These are phyloP conservation scores for Glycyrrhiza uralensis DNA, from an alignment of 306 rosid species.

Conservation along the genomic window DNA sequence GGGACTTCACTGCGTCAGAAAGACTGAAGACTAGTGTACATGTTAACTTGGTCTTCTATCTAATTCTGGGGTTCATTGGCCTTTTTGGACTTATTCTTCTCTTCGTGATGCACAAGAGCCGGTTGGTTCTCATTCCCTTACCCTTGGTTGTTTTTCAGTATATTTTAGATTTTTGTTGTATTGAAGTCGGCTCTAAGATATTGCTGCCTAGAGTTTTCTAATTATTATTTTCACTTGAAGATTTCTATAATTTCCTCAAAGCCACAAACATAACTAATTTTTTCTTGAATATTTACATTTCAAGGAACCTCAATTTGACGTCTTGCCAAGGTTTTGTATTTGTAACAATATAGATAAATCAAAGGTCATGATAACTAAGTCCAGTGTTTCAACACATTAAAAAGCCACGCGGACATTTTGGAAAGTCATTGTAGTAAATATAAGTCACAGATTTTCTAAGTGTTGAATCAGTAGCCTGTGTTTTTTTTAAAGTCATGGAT, in stretches of 20 bases:
- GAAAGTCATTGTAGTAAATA: slow-evolving; percentile 4
- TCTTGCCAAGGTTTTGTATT: neutral
- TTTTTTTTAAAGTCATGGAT: neutral
- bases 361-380: neutral
- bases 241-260: slow-evolving; percentile 2
- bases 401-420: neutral
- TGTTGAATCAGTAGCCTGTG: neutral
- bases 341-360: neutral
- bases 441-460: neutral
- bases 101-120: slow-evolving; percentile 49
- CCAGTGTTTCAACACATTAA: neutral
- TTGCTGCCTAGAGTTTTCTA: slow-evolving; percentile 2
- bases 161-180: slow-evolving; percentile 17
- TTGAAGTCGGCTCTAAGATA: neutral
- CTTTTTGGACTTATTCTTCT: slow-evolving; percentile 75
- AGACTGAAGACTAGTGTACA: slow-evolving; percentile 95
- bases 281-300: slow-evolving; percentile 9
- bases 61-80: slow-evolving; percentile 77
- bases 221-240: slow-evolving; percentile 4
- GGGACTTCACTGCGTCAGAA: slow-evolving; percentile 82
- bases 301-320: neutral
- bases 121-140: slow-evolving; percentile 53
- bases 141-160: slow-evolving; percentile 10
- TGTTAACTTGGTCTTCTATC: slow-evolving; percentile 81
- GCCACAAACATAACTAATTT: neutral